Percentiles rank a stretch among this genome's conserved stretches.
These are phyloP conservation scores for Phaffia australis DNA, from an alignment of 768 basidiomycete genomes.

Conservation along the genomic window DNA sequence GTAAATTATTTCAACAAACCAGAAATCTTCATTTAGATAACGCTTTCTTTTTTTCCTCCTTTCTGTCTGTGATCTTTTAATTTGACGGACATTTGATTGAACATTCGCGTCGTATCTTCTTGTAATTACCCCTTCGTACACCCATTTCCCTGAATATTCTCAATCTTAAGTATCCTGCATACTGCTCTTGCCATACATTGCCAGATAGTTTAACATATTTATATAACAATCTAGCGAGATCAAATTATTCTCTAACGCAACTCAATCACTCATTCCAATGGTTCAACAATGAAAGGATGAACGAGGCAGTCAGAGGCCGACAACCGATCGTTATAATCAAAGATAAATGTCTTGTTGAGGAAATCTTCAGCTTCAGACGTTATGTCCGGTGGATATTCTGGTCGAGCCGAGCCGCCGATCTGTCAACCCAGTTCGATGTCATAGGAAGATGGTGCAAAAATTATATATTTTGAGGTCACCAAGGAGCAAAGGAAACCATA, in stretches of 20 bases:
- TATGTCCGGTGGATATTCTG: constrained; percentile 81
- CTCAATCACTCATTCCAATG: background rate
- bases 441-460: background rate
- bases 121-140: too few species aligned
- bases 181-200: too few species aligned
- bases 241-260: too few species aligned
- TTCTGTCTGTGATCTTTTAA: too few species aligned
- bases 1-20: too few species aligned
- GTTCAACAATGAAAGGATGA: constrained; percentile 56
- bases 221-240: background rate
- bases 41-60: too few species aligned
- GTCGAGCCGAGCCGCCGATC: constrained; percentile 86
- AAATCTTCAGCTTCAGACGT: constrained; percentile 79
- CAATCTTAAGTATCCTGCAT: too few species aligned
- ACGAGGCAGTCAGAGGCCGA: constrained; percentile 63
- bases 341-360: constrained; percentile 74
- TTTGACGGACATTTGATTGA: too few species aligned
- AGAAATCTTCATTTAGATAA: too few species aligned
- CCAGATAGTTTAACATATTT: too few species aligned
- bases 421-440: constrained; percentile 34
- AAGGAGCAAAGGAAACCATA: background rate
- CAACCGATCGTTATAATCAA: constrained; percentile 69
- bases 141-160: too few species aligned
- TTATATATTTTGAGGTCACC: background rate
- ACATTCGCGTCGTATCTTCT: too few species aligned